These are phyloP conservation scores for Apiotrichum akiyoshidainum DNA, from an alignment of 1,284 basidiomycete genomes.

Conservation along the genomic window DNA sequence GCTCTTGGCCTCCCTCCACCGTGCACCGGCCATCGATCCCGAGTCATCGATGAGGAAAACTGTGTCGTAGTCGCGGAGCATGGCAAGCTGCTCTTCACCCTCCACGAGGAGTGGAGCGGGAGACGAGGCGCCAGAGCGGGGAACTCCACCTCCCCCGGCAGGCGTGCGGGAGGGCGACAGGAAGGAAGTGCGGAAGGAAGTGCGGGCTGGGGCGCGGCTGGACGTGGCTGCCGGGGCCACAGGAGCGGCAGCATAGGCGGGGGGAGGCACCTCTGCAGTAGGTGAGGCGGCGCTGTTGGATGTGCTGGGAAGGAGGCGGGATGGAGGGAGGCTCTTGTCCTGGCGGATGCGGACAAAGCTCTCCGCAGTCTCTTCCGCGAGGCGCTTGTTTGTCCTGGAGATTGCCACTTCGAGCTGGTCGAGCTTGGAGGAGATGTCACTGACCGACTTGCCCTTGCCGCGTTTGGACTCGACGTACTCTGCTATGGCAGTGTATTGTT, in stretches of 20 bases:
- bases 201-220: not conserved
- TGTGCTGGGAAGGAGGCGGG: not conserved
- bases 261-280: not conserved
- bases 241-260: not conserved
- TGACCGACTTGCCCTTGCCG: not conserved
- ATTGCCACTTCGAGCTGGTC: conserved; percentile 4
- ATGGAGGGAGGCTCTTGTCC: not conserved
- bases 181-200: too few species aligned
- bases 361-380: not conserved
- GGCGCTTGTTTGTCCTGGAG: not conserved
- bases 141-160: too few species aligned
- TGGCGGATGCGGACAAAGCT: not conserved
- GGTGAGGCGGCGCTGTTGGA: not conserved
- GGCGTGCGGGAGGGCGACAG: not conserved
- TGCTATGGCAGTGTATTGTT: not conserved
- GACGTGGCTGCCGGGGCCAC: not conserved
- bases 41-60: conserved; percentile 45
- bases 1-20: conserved; percentile 37
- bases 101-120: conserved; percentile 5
- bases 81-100: conserved; percentile 35
- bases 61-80: conserved; percentile 42
- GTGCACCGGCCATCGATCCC: conserved; percentile 39
- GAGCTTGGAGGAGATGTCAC: conserved; percentile 1
- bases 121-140: not conserved
- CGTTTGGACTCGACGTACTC: conserved; percentile 6